Evolutionary conservation across 2,329 filamentous ascomycete species (phyloP).

Genomic region (Neurospora sp.): DNA sequence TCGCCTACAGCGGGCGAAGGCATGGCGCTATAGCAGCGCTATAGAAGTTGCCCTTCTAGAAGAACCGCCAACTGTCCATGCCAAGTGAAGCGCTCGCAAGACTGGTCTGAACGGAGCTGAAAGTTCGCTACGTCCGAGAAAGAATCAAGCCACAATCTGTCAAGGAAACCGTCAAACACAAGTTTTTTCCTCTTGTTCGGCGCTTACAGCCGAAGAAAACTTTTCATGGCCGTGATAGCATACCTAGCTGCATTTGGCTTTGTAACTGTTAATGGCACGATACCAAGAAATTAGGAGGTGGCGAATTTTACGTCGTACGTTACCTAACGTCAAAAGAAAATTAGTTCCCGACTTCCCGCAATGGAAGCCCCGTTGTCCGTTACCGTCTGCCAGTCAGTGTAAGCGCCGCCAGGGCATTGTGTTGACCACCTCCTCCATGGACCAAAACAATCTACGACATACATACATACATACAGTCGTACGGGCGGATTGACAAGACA

Average conservation of each 20-base stretch:
- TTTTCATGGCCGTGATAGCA: not conserved
- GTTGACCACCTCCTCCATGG: not conserved
- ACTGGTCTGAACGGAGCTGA: not conserved
- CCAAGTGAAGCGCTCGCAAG: not conserved
- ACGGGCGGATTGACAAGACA: not conserved
- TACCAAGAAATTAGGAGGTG: not conserved
- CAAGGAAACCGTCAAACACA: not conserved
- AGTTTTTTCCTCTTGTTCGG: not conserved
- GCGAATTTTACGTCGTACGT: not conserved
- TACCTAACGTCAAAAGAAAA: not conserved
- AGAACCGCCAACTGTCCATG: not conserved
- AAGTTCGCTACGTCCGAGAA: not conserved
- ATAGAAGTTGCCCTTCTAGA: not conserved
- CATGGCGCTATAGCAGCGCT: not conserved
- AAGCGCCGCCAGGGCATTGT: not conserved
- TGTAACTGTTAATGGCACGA: not conserved
- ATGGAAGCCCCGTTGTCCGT: not conserved
- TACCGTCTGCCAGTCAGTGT: not conserved
- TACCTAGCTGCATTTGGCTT: no score
- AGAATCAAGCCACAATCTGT: not conserved
- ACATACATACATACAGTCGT: not conserved
- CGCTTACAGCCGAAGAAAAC: not conserved
- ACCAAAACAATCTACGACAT: not conserved
- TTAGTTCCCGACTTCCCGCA: not conserved
- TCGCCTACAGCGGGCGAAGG: not conserved